phyloP scores from a whole-genome alignment of 2,329 filamentous ascomycete genomes.

The Cladophialophora yegresii region DNA sequence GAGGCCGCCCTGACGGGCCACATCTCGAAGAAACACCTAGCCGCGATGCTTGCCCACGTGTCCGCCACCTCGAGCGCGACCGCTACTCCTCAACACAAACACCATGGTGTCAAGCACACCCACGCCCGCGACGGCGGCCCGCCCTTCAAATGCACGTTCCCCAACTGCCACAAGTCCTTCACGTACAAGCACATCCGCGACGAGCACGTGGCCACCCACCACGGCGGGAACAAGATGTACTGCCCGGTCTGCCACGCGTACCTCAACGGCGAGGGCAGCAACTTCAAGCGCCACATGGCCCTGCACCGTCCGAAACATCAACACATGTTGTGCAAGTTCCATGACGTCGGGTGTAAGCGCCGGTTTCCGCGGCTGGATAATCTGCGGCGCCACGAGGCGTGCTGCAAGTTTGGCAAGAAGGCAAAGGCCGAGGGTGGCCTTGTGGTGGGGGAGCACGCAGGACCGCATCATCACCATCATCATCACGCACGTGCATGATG shows the following conservation, averaged over 20 bases:
- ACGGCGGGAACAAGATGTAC: constrained; percentile 35
- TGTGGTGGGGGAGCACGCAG: not conserved
- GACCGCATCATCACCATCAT: constrained; percentile 27
- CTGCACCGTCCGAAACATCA: constrained; percentile 36
- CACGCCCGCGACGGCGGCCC: constrained; percentile 20
- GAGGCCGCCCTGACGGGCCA: constrained; percentile 37
- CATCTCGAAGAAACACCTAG: constrained; percentile 37
- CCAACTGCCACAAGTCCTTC: constrained; percentile 36
- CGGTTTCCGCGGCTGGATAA: constrained; percentile 36
- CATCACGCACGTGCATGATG: constrained; percentile 12
- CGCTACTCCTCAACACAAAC: constrained; percentile 7
- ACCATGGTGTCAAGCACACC: constrained; percentile 12
- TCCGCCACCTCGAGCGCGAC: constrained; percentile 1
- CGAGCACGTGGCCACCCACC: constrained; percentile 33
- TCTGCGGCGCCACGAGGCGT: constrained; percentile 34
- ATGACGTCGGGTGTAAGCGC: constrained; percentile 34
- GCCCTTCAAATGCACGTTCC: constrained; percentile 37
- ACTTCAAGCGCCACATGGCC: constrained; percentile 37
- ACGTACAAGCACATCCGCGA: constrained; percentile 38
- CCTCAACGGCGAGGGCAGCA: constrained; percentile 36
- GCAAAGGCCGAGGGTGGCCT: constrained; percentile 15
- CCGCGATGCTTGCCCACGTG: constrained; percentile 23
- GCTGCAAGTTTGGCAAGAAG: constrained; percentile 38
- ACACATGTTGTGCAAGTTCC: constrained; percentile 36
- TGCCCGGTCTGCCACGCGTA: constrained; percentile 36